Evolutionary conservation across 139 green algal genomes (phyloP), one percentile per base, ranked within the genome.

Genomic region (Dunaliella primolecta): DNA sequence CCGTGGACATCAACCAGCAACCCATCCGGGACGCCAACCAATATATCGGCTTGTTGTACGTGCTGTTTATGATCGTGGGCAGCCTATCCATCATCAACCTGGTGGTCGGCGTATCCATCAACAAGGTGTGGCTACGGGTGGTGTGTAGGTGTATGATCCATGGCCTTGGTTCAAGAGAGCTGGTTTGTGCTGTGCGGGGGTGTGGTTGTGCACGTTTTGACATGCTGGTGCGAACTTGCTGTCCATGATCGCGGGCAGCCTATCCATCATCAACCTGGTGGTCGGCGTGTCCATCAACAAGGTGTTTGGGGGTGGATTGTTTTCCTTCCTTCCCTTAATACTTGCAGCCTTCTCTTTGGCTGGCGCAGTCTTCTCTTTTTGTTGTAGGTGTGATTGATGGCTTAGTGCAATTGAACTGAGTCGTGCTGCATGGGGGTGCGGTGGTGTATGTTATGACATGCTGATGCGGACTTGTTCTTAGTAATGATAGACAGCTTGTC

Each of bases 401-500:
- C n/a, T n/a, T n/a, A n/a, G n/a, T n/a, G n/a, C n/a, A n/a, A n/a
- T n/a, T n/a, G n/a, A n/a, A n/a, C n/a, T n/a, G n/a, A n/a, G n/a
- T n/a, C n/a, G n/a, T n/a, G n/a, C n/a, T n/a, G n/a, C n/a, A n/a
- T n/a, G n/a, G n/a, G n/a, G n/a, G n/a, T n/a, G n/a, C n/a, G n/a
- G n/a, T n/a, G n/a, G n/a, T n/a, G n/a, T n/a, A n/a, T n/a, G n/a
- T n/a, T n/a, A n/a, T n/a, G n/a, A n/a, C n/a, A n/a, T n/a, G n/a
- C n/a, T n/a, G n/a, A n/a, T n/a, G n/a, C n/a, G 85, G 95, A 93
- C 81, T 77, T 92, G 32, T 36, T 86, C 2, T 94, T 94, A 83
- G 89, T 94, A 37, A 84, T 94, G 1, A 75, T 89, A 33, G 83
- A 81, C 57, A 2, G 7, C 27, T 90, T 83, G 80, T 87, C 84